Percentiles rank a stretch among this genome's conserved stretches.
These are phyloP conservation scores for Rhodofomes roseus DNA, from an alignment of 1,284 basidiomycete species.

Conservation along the genomic window DNA sequence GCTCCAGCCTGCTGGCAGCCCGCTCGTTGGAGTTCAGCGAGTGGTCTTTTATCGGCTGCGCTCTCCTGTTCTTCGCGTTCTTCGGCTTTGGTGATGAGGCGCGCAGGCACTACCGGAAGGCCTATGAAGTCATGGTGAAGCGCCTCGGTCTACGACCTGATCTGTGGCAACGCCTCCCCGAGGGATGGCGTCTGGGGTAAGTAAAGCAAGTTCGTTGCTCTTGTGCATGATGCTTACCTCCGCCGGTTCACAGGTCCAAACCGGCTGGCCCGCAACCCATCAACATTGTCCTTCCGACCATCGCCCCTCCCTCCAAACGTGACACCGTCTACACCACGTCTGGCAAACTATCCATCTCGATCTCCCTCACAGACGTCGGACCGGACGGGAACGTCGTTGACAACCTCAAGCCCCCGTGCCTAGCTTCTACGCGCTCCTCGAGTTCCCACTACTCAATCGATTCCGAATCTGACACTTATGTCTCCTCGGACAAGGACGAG, in stretches of 20 bases:
- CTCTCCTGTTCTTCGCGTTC: slow-evolving; percentile 55
- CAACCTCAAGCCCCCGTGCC: slow-evolving; percentile 20
- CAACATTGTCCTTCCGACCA: slow-evolving; percentile 25
- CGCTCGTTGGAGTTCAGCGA: slow-evolving; percentile 11
- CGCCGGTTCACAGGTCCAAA: not conserved
- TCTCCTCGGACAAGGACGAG: slow-evolving; percentile 11
- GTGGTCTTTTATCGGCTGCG: slow-evolving; percentile 23
- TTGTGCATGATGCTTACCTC: not conserved
- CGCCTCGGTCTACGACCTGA: slow-evolving; percentile 18
- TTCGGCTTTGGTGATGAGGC: slow-evolving; percentile 72
- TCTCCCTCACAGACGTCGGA: slow-evolving; percentile 21
- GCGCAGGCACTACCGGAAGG: slow-evolving; percentile 48
- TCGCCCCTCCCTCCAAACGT: slow-evolving; percentile 18
- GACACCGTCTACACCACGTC: not conserved
- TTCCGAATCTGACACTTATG: slow-evolving; percentile 20
- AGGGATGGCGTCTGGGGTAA: slow-evolving; percentile 34
- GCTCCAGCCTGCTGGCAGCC: slow-evolving; percentile 5
- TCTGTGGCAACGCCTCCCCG: slow-evolving; percentile 12
- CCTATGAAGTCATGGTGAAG: slow-evolving; percentile 42
- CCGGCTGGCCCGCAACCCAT: slow-evolving; percentile 9
- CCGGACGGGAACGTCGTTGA: slow-evolving; percentile 12
- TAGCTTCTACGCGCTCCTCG: slow-evolving; percentile 6
- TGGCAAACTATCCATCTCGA: slow-evolving; percentile 23
- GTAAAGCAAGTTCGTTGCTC: slow-evolving; percentile 13
- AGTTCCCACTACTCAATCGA: slow-evolving; percentile 6